Percentiles rank a stretch among this genome's conserved stretches.
These are phyloP conservation scores for Lasiodiplodia gonubiensis DNA, from an alignment of 2,329 filamentous ascomycete species.

Conservation along the genomic window DNA sequence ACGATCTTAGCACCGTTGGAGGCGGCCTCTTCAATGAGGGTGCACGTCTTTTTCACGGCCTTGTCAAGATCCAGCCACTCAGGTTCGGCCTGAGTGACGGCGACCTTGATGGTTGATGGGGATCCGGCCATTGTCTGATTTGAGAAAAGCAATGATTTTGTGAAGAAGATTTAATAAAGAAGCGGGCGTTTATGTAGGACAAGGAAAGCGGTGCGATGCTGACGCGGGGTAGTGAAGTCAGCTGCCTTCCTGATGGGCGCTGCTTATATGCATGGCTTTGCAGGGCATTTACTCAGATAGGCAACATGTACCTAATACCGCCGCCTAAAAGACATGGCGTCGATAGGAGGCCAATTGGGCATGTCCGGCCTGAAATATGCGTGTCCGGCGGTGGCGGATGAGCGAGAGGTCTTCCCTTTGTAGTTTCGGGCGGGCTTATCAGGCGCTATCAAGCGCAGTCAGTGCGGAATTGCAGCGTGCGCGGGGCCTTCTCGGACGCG, in stretches of 20 bases:
- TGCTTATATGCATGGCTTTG: slow-evolving; percentile 8
- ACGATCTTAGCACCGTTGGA: slow-evolving; percentile 61
- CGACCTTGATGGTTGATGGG: slow-evolving; percentile 41
- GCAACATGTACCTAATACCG: not conserved
- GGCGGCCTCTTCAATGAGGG: slow-evolving; percentile 62
- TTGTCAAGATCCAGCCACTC: slow-evolving; percentile 64
- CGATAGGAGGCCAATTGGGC: not conserved
- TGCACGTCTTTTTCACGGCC: slow-evolving; percentile 62
- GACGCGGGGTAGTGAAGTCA: not conserved
- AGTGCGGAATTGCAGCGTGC: slow-evolving; percentile 1
- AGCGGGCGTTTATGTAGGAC: not conserved
- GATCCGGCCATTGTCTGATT: not conserved
- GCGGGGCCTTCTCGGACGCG: not conserved
- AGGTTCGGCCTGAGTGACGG: slow-evolving; percentile 64
- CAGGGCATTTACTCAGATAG: not conserved
- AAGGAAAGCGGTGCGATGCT: no score
- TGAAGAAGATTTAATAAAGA: not conserved
- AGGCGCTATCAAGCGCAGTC: not conserved
- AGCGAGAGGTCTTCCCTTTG: not conserved
- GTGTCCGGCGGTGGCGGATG: not conserved
- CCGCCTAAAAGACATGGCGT: not conserved
- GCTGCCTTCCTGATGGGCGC: not conserved
- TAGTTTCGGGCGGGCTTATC: slow-evolving; percentile 4
- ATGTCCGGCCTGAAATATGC: slow-evolving; percentile 10
- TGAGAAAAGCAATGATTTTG: not conserved